Percentiles rank a stretch among this genome's conserved stretches.
Conservation (phyloP, 805 yeast genomes). For the Hanseniaspora hatyaiensis region DNA sequence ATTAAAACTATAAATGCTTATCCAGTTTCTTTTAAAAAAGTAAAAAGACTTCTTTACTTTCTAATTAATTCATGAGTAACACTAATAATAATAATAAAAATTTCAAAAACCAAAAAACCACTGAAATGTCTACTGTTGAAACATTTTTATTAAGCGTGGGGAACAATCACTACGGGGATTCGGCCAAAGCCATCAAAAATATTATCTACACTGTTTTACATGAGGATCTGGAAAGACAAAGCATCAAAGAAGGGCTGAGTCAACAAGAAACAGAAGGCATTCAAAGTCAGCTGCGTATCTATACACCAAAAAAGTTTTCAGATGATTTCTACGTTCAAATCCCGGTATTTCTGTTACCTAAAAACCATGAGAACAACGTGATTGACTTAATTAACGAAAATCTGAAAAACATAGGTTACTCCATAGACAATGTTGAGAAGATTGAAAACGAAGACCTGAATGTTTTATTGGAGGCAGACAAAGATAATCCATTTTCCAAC, state of each 20-base stretch:
- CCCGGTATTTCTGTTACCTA: background rate
- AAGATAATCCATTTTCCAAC: conserved; percentile 11
- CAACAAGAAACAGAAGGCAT: background rate
- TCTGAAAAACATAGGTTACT: background rate
- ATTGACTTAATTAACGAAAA: background rate
- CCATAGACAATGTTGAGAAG: conserved; percentile 2
- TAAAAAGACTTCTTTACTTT: background rate
- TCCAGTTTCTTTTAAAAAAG: no score
- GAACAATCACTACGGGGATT: conserved; percentile 16
- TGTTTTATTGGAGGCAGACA: no score
- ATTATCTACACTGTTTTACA: conserved; percentile 1
- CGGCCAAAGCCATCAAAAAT: conserved; percentile 17
- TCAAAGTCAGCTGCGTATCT: background rate
- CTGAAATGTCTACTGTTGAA: background rate
- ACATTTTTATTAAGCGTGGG: background rate
- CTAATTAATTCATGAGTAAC: no score
- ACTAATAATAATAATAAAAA: no score
- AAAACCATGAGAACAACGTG: background rate
- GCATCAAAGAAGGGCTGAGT: background rate
- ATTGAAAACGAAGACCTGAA: background rate
- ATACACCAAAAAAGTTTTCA: background rate
- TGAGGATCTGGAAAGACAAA: background rate
- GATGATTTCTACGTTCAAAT: background rate
- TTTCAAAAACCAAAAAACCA: no score
- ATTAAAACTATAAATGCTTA: no score